Base-by-base conservation (phyloP, 116 monocot genomes). In the Dioscorea cayenensis region DNA sequence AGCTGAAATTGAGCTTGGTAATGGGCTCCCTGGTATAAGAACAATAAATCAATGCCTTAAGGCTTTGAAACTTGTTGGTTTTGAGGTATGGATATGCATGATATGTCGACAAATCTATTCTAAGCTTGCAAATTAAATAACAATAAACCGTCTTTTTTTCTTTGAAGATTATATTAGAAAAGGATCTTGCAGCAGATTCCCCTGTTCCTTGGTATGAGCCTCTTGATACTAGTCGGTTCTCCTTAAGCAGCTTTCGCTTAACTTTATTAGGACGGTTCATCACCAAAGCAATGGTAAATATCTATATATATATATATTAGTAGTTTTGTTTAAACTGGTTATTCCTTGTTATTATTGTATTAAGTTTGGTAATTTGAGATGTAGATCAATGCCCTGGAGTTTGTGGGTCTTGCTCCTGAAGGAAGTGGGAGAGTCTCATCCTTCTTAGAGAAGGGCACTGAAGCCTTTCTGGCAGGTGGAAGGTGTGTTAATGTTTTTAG, bases 391-490 rank as follows among this genome's bases (percentile, higher is more conserved):
- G 66, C 85, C 65, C 55, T 99, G 60, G 99, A 99, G 65, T 86
- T 32, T 61, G 63, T 91, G 9, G 76, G 94, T 25, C 73, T 99
- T 70, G 94, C 99, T 32, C 99, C 99, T 27, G 77, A 83, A 52
- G 99, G 99, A 66, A 99, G 99, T 59, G 64, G 79, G 7, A 90
- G 99, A 67, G 99, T 99, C 14, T 89, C 91, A 5, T 79, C 90
- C n/a, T 99, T 99, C 65, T 77, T 99, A 29, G 99, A 99, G 79
- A 93, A 87, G 77, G 99, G 94, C 55, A 94, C 99, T 51, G 94
- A 94, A 69, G 91, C 94, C 49, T 90, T 99, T 55, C 86, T 94
- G 32, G 89, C 89, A 51, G 99, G 99, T 67, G 99, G 99, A 86
- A 93, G 80, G 94, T 99, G 67, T 81, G 77, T 79, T n/a, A 9